Base-by-base conservation (phyloP, 2,329 filamentous ascomycete species). In the Pseudopithomyces maydicus region DNA sequence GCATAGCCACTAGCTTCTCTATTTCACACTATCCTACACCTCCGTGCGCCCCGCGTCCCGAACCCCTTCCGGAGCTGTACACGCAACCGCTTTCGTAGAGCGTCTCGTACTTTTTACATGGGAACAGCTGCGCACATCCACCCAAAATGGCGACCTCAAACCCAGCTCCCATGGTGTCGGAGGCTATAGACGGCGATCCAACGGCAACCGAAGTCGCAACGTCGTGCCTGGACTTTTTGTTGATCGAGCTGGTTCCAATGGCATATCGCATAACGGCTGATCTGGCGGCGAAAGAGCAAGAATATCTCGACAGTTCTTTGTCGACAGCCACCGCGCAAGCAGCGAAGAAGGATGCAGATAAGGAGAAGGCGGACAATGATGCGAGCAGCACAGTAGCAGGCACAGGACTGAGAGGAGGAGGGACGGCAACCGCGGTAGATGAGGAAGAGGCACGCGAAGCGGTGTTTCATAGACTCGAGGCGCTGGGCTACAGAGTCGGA, bases 191-290 rank as follows among this genome's bases (percentile, higher is more conserved):
- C 66, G 84, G 84, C 63, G 92, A 96, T 77, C 90, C 91, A 36
- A 83, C 83, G 57, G 89, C 90, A 56, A 86, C 87, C 58, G 90
- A 93, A 79, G 83, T 97, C 68, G 89, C 86, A 79, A 87, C 89
- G 55, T 95, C 94, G 46, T 92, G 90, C 74, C 87, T 99, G 69
- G 95, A 99, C 78, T 90, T 99, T 67, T 86, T 99, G 55, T 86
- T 99, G 67, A 98, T 98, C 74, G 95, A 99, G 80, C 86, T 99
- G 54, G 95, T 99, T 15, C 95, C 95, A 38, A 89, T 98, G 82
- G 91, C 94, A 5, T 92, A 96, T 77, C 88, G 95, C 63, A 84
- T 98, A 60, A 88, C 91, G 20, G 85, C 88, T 70, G 89, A 95
- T 70, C 82, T 92, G 4, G 85, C 87, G 56, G 79, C 78, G 29